These are phyloP conservation scores for Candida golubevii DNA, from an alignment of 805 yeast genomes.

Conservation along the genomic window DNA sequence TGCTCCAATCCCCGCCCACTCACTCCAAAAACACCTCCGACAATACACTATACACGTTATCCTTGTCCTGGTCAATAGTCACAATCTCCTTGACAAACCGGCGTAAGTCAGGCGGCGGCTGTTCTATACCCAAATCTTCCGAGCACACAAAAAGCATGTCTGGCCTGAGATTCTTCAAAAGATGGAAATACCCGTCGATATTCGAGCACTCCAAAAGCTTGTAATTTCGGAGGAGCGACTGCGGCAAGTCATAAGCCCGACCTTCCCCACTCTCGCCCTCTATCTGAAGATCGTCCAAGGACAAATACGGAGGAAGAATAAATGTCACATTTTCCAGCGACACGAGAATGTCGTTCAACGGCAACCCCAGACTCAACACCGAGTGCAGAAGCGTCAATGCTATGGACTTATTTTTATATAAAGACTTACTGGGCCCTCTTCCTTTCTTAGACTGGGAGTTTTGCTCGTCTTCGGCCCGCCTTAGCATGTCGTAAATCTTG, in stretches of 20 bases:
- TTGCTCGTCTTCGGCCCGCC: not conserved
- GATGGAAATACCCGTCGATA: constrained; percentile 37
- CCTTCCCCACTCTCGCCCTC: constrained; percentile 1
- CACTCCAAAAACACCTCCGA: constrained; percentile 18
- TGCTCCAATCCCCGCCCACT: no score
- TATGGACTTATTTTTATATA: constrained; percentile 30
- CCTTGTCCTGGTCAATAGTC: constrained; percentile 22
- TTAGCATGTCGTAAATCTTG: constrained; percentile 25
- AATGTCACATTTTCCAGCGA: constrained; percentile 39
- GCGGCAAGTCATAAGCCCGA: constrained; percentile 17
- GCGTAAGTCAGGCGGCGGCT: constrained; percentile 31
- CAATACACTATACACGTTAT: constrained; percentile 20
- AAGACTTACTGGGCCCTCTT: not conserved
- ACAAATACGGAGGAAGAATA: constrained; percentile 41
- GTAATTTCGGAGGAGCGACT: constrained; percentile 28
- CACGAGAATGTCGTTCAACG: constrained; percentile 35
- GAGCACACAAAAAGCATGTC: constrained; percentile 38
- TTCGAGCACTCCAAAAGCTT: constrained; percentile 37
- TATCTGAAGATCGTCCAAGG: constrained; percentile 34
- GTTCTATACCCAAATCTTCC: constrained; percentile 37
- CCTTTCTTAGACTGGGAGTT: not conserved
- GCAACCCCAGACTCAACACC: constrained; percentile 33
- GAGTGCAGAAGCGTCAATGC: constrained; percentile 41
- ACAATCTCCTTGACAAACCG: constrained; percentile 37
- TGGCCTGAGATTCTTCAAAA: constrained; percentile 38